Conservation (phyloP, 2,329 filamentous ascomycete genomes). For the Alternaria arborescens region DNA sequence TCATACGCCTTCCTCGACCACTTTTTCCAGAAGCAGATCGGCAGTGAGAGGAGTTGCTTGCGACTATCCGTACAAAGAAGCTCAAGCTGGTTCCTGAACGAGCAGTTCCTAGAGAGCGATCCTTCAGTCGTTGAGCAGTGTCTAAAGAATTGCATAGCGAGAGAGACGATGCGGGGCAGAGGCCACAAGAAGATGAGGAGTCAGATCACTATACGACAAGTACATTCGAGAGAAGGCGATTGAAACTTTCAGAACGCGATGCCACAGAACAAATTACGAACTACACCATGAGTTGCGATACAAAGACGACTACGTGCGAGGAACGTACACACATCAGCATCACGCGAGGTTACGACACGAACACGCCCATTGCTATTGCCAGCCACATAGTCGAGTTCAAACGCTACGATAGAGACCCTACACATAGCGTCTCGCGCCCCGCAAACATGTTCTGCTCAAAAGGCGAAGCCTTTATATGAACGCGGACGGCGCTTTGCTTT, state of each 20-base stretch:
- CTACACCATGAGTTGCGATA: neutral
- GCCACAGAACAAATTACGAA: neutral
- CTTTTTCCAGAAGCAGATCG: conserved; percentile 45
- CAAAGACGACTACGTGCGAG: neutral
- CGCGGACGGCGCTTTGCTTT: neutral
- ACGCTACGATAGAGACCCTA: neutral
- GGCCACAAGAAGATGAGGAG: conserved; percentile 28
- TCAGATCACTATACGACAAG: conserved; percentile 25
- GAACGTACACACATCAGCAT: neutral
- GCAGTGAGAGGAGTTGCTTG: conserved; percentile 43
- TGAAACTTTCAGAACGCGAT: neutral
- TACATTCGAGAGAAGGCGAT: conserved; percentile 11
- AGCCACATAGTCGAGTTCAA: neutral
- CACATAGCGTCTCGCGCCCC: neutral
- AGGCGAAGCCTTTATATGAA: neutral
- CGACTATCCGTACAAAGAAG: conserved; percentile 20
- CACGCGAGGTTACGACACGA: neutral
- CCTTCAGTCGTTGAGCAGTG: conserved; percentile 41
- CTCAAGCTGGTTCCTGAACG: conserved; percentile 25
- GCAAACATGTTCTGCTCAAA: neutral
- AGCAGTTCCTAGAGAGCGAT: conserved; percentile 32
- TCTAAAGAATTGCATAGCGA: conserved; percentile 42
- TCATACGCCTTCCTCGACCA: conserved; percentile 50
- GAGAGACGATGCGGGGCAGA: conserved; percentile 38
- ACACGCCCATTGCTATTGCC: neutral